These are phyloP conservation scores for Aspergillus sp. DNA, from an alignment of 2,329 filamentous ascomycete species.

Conservation along the genomic window DNA sequence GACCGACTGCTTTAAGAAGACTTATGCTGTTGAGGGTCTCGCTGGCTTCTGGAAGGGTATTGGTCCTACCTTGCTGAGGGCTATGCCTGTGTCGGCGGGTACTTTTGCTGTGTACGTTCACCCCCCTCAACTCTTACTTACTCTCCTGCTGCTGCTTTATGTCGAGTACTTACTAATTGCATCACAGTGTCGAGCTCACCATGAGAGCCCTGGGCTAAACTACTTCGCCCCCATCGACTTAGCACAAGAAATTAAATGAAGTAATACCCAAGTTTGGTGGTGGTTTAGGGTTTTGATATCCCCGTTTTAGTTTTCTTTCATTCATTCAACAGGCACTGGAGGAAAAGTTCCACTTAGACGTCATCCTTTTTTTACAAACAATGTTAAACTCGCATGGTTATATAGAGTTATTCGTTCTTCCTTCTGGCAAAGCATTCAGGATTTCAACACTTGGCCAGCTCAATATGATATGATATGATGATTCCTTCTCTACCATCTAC, in stretches of 20 bases:
- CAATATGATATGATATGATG: not conserved
- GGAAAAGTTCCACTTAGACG: slow-evolving; percentile 18
- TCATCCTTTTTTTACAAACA: not conserved
- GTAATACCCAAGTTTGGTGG: not conserved
- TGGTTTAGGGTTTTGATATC: not conserved
- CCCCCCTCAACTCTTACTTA: slow-evolving; percentile 2
- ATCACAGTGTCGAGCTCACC: slow-evolving; percentile 46
- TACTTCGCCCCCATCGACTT: not conserved
- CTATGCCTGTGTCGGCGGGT: slow-evolving; percentile 96
- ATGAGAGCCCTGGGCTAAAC: slow-evolving; percentile 49
- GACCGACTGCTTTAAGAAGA: slow-evolving; percentile 86
- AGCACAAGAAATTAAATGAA: not conserved
- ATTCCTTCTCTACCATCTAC: not conserved
- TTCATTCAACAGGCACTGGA: slow-evolving; percentile 19
- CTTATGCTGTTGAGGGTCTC: slow-evolving; percentile 72
- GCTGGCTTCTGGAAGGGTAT: slow-evolving; percentile 94
- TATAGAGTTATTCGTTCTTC: not conserved
- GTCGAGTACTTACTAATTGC: not conserved
- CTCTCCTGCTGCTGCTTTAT: not conserved
- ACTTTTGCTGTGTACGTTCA: slow-evolving; percentile 78
- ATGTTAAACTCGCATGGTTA: not conserved
- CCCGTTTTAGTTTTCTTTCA: slow-evolving; percentile 13
- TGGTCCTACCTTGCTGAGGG: slow-evolving; percentile 83
- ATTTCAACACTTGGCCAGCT: not conserved
- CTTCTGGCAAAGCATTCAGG: not conserved